Base-by-base conservation (phyloP, 768 basidiomycete genomes). In the Pulveroboletus frians region DNA sequence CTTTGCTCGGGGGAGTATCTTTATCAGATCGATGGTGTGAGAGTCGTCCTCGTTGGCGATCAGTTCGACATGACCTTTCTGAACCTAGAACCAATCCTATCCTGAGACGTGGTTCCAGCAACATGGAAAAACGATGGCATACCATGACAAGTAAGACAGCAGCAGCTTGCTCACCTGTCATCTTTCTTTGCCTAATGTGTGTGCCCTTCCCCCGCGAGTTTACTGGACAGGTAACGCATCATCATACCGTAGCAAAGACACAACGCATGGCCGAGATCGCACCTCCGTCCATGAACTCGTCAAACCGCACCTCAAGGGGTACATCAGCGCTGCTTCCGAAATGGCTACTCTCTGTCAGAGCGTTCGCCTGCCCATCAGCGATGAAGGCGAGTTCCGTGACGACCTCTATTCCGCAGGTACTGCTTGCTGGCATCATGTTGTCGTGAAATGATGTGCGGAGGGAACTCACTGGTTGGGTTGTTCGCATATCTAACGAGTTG, bases 251-350 rank as follows among this genome's bases (percentile, higher is more conserved):
- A 32, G 37, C 31, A 23, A 11, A 23, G 37, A 39, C 20, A 21
- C 11, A n/a, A 23, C 29, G 31, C 15, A 30, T 9, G 15, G 18
- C 20, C 17, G 23, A 35, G 11, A 40, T 15, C 13, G 30, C 58
- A 63, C 63, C 61, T 51, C 63, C 61, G 5, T 54, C 46, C 61
- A 64, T 55, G 47, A 64, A 63, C 27, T 65, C 63, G n/a, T 56
- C 27, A 4, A 64, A 64, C 36, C 47, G 46, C 43, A 64, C 54
- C 31, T 60, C 58, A n/a, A 64, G 42, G 11, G 61, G 61, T 11
- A 31, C 27, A 20, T 48, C 48, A 30, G 41, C 9, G 14, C 43
- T 39, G 13, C 17, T 10, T 23, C 7, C 34, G 9, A 15, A n/a
- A 17, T 37, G 43, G 13, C 11, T 17, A 1, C 27, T 31, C 5